Evolutionary conservation across 495 filamentous ascomycete species (phyloP).

Genomic region (Tuber borchii): DNA sequence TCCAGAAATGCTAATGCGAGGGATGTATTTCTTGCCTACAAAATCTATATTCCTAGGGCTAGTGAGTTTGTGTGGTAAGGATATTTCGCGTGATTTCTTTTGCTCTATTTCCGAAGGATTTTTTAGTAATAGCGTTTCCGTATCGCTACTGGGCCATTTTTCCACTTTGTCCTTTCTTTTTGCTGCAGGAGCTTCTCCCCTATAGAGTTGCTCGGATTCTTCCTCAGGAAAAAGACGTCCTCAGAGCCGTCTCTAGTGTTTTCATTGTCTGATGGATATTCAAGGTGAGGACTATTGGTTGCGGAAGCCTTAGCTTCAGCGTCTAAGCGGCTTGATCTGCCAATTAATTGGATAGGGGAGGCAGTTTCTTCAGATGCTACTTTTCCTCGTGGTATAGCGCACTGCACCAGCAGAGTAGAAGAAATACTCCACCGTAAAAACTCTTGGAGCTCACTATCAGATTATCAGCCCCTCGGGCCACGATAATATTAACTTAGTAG

Average conservation of each 20-base stretch:
- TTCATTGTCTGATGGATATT: constrained; percentile 18
- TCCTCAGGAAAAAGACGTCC: not conserved
- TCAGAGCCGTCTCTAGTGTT: not conserved
- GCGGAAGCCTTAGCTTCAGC: constrained; percentile 2
- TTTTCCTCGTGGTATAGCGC: constrained; percentile 18
- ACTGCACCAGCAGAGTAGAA: not conserved
- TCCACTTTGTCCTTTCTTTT: not conserved
- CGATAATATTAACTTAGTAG: too few relatives aligned
- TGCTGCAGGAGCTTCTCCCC: constrained; percentile 3
- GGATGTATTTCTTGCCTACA: constrained; percentile 31
- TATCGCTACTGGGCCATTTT: constrained; percentile 14
- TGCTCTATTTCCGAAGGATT: constrained; percentile 5
- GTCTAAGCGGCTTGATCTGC: not conserved
- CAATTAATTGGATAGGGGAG: not conserved
- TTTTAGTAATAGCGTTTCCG: constrained; percentile 5
- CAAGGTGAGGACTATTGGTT: constrained; percentile 32
- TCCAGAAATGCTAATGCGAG: constrained; percentile 34
- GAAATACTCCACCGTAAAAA: not conserved
- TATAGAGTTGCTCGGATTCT: not conserved
- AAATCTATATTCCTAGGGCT: constrained; percentile 24
- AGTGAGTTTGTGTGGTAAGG: constrained; percentile 28
- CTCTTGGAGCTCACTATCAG: too few relatives aligned
- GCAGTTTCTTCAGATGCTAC: not conserved
- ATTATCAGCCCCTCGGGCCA: too few relatives aligned
- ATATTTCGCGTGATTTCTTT: constrained; percentile 19